Percentiles rank a stretch among this genome's conserved stretches.
Conservation (phyloP, 2,329 filamentous ascomycete genomes). For the Aureobasidium melanogenum region DNA sequence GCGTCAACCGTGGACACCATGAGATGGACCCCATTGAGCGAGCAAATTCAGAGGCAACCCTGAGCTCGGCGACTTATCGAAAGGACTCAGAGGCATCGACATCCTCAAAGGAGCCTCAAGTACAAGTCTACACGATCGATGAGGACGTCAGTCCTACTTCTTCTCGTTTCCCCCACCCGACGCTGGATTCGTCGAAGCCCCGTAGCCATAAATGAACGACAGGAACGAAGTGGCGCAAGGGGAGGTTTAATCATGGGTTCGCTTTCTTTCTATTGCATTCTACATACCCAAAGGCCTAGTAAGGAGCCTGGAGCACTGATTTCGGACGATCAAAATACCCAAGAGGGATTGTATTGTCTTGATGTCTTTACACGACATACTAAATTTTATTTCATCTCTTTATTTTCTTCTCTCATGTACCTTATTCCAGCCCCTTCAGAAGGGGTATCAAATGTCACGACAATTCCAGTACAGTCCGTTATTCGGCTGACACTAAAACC, state of each 20-base stretch:
- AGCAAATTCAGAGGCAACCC: constrained; percentile 3
- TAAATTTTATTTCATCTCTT: not conserved
- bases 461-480: not conserved
- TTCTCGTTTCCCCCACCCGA: not conserved
- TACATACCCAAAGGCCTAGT: constrained; percentile 7
- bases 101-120: constrained; percentile 5
- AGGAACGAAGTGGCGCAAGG: not conserved
- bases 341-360: not conserved
- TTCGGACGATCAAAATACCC: not conserved
- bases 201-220: not conserved
- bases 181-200: constrained; percentile 9
- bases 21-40: constrained; percentile 2
- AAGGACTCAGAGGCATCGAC: constrained; percentile 6
- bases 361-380: not conserved
- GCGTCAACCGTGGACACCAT: constrained; percentile 3
- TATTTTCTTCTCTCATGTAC: constrained; percentile 1
- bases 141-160: not conserved
- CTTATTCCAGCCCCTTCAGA: not conserved
- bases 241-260: not conserved
- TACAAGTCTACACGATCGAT: constrained; percentile 3
- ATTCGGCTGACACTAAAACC: not conserved
- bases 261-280: not conserved
- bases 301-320: constrained; percentile 6
- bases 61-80: not conserved
- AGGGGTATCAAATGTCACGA: not conserved